Evolutionary conservation across 2,329 filamentous ascomycete genomes (phyloP).

Genomic region (Colletotrichum euphorbiae): DNA sequence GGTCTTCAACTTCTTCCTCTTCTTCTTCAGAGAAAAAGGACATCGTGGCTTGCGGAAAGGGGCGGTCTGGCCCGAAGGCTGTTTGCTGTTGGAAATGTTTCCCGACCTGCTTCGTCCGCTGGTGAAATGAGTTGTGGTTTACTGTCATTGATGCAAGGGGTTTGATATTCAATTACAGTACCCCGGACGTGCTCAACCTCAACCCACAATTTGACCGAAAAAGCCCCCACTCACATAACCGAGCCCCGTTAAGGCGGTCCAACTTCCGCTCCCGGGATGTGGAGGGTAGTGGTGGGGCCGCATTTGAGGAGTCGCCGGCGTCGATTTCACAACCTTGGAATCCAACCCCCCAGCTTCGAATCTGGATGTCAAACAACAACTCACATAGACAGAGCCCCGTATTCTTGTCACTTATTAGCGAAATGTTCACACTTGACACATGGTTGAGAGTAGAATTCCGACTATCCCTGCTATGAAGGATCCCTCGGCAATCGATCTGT

Average conservation of each 20-base stretch:
- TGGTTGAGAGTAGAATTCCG: too few species aligned
- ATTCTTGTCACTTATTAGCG: too few species aligned
- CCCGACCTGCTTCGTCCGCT: too few species aligned
- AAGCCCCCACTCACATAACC: not conserved
- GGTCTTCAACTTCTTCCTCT: constrained; percentile 40
- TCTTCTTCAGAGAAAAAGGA: constrained; percentile 41
- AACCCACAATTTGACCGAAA: not conserved
- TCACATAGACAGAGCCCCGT: too few species aligned
- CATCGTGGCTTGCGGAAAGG: constrained; percentile 26
- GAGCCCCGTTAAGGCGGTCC: not conserved
- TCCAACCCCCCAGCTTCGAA: too few species aligned
- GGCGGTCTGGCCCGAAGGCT: constrained; percentile 14
- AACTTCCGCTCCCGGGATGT: constrained; percentile 18
- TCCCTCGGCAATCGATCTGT: too few species aligned
- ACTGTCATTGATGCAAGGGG: too few species aligned
- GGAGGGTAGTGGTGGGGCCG: constrained; percentile 29
- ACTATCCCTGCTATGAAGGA: too few species aligned
- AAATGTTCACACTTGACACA: too few species aligned
- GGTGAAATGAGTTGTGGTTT: too few species aligned
- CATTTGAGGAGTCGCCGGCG: not conserved
- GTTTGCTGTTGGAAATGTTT: not conserved
- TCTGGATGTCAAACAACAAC: too few species aligned
- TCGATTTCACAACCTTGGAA: not conserved
- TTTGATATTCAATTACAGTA: not conserved
- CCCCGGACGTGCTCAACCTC: not conserved